Conservation (phyloP, 305 asterid genomes). For the Fraxinus velutina region DNA sequence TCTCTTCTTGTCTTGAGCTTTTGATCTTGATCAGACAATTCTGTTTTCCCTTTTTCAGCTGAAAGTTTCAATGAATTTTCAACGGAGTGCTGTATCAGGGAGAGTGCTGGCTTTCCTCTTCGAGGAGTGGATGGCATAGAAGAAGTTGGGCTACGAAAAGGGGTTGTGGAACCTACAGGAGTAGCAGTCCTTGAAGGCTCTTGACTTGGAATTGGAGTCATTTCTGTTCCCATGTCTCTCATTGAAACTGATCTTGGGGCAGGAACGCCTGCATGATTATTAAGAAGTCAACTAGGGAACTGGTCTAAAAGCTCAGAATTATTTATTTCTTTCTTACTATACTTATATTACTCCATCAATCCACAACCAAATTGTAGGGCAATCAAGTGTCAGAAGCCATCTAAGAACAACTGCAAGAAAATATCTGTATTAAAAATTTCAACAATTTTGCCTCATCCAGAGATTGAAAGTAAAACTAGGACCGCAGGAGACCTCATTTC, state of each 20-base stretch:
- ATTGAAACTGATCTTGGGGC: slow-evolving; percentile 83
- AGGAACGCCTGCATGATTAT: slow-evolving; percentile 36
- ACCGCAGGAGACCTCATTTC: not conserved
- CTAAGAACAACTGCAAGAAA: not conserved
- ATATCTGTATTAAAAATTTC: not conserved
- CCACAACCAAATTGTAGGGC: not conserved
- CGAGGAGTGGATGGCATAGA: slow-evolving; percentile 91
- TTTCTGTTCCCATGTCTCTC: slow-evolving; percentile 99
- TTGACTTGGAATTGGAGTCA: slow-evolving; percentile 97
- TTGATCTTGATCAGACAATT: slow-evolving; percentile 68
- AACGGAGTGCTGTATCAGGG: slow-evolving; percentile 39
- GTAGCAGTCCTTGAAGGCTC: slow-evolving; percentile 89
- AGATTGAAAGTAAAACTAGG: not conserved
- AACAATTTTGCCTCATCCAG: not conserved
- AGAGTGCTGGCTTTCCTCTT: slow-evolving; percentile 61
- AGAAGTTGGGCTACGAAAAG: slow-evolving; percentile 81
- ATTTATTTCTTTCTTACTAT: not conserved
- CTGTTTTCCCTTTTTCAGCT: slow-evolving; percentile 41
- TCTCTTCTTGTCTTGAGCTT: slow-evolving; percentile 79
- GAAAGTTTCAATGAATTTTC: slow-evolving; percentile 27
- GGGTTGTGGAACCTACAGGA: slow-evolving; percentile 77
- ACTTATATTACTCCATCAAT: not conserved
- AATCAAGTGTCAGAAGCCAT: not conserved
- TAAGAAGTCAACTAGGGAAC: not conserved
- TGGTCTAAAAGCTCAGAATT: not conserved